Percentiles rank a stretch among this genome's conserved stretches.
These are phyloP conservation scores for Tolypocladium capitatum DNA, from an alignment of 2,329 filamentous ascomycete genomes.

Conservation along the genomic window DNA sequence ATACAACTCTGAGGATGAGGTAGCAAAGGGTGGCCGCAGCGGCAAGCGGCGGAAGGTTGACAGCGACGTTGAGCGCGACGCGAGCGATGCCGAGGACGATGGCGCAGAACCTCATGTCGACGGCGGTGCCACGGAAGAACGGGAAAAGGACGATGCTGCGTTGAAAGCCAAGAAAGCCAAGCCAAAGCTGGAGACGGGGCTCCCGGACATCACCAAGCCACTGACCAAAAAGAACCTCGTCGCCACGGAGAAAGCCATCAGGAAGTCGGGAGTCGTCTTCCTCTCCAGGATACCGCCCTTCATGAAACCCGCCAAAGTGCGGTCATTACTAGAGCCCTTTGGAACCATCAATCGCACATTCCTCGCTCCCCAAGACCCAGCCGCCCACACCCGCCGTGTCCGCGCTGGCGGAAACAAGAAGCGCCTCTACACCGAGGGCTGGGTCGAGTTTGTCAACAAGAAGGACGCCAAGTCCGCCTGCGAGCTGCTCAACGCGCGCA, in stretches of 20 bases:
- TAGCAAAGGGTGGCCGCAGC: slow-evolving; percentile 49
- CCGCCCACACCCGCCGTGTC: slow-evolving; percentile 52
- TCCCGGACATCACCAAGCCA: slow-evolving; percentile 38
- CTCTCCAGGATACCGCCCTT: slow-evolving; percentile 75
- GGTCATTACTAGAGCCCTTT: slow-evolving; percentile 61
- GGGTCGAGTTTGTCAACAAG: slow-evolving; percentile 72
- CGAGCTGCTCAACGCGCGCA: slow-evolving; percentile 63
- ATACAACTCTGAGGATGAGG: slow-evolving; percentile 57
- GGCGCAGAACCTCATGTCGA: slow-evolving; percentile 10
- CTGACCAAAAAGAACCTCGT: slow-evolving; percentile 57
- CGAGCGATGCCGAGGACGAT: slow-evolving; percentile 13
- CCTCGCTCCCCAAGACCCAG: slow-evolving; percentile 61
- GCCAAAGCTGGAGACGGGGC: slow-evolving; percentile 16
- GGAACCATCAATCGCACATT: slow-evolving; percentile 68
- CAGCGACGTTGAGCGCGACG: slow-evolving; percentile 20
- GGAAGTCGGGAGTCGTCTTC: slow-evolving; percentile 70
- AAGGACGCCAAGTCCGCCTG: slow-evolving; percentile 64
- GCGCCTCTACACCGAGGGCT: slow-evolving; percentile 68
- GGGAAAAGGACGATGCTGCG: slow-evolving; percentile 8
- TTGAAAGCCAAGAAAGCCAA: slow-evolving; percentile 8
- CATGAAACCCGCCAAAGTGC: slow-evolving; percentile 72
- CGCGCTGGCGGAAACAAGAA: slow-evolving; percentile 72
- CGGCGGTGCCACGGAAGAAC: slow-evolving; percentile 9
- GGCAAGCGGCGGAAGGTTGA: slow-evolving; percentile 52
- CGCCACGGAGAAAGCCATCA: slow-evolving; percentile 48